These are phyloP conservation scores for Nicotiana paniculata DNA, from an alignment of 257 asterid species.

Conservation along the genomic window DNA sequence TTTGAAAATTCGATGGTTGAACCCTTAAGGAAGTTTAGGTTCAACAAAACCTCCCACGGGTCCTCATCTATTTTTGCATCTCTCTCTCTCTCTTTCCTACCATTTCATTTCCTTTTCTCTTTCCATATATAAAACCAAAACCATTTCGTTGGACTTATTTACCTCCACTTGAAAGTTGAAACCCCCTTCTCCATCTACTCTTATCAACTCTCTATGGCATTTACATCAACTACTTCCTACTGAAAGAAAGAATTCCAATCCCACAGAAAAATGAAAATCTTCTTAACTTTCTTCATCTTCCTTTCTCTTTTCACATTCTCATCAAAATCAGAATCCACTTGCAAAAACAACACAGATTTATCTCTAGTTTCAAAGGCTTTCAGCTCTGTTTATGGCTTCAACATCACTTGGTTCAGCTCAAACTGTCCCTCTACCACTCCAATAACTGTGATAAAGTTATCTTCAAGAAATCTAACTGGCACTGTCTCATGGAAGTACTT, in stretches of 20 bases:
- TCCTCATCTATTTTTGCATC: not conserved
- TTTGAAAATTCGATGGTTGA: not conserved
- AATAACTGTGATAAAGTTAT: constrained; percentile 34
- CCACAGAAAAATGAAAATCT: constrained; percentile 23
- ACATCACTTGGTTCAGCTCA: constrained; percentile 43
- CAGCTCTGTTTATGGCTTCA: constrained; percentile 66
- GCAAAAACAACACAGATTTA: constrained; percentile 37
- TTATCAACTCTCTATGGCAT: not conserved
- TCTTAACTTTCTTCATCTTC: constrained; percentile 26
- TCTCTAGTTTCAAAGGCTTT: constrained; percentile 51
- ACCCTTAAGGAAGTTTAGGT: not conserved
- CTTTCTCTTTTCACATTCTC: constrained; percentile 23
- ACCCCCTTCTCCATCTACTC: not conserved
- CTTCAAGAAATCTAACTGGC: constrained; percentile 66
- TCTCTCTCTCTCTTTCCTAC: not conserved
- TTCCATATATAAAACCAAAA: not conserved
- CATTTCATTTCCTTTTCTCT: not conserved
- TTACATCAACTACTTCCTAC: not conserved
- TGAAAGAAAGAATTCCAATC: not conserved
- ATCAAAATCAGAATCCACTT: constrained; percentile 25
- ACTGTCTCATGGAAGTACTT: constrained; percentile 64
- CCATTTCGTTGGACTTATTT: not conserved
- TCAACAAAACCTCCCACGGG: constrained; percentile 2
- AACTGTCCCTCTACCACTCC: constrained; percentile 36
- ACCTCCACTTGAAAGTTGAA: not conserved